Evolutionary conservation across 192 early-diverging fungal genomes (phyloP), one percentile per base, ranked within the genome.

Genomic region (Pecoramyces ruminantium): DNA sequence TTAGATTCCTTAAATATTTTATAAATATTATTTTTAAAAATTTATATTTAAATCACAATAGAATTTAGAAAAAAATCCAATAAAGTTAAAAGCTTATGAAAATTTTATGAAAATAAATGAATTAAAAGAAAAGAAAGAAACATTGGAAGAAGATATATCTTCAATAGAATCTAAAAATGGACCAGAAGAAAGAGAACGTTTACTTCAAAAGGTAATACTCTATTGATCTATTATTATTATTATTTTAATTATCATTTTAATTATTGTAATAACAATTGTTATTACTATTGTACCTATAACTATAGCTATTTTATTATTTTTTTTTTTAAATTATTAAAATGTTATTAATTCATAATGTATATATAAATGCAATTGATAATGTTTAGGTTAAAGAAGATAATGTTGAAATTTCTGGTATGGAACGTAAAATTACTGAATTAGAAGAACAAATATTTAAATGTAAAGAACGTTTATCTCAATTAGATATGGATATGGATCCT

Each of bases 391-490:
- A 90, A 82, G 83, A 85, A 67, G 90, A 90, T 78, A 91, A 91
- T 80, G 86, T 87, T 38, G 90, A 91, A 81, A 88, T 89, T 29
- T 86, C 88, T 13, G 90, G 84, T 25, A 91, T 91, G 90, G 90
- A 91, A 79, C 78, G 89, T 38, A 87, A 86, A 78, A 84, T 89
- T 78, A 34, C 81, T 14, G 88, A 90, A 51, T 79, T 90, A 15
- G 88, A 90, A 78, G 87, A 86, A 58, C 85, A 89, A 58, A 79
- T 85, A 21, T 67, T 77, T 21, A 79, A 78, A 77, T 30, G 86
- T 25, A 89, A 88, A 67, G 89, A 89, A 80, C 38, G 84, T 29
- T 77, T 89, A 17, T 83, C 84, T 6, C 86, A 87, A 78, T 78
- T 87, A 29, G 79, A 88, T 78, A 85, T 85, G 77, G 87, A 86